Evolutionary conservation across 805 yeast genomes (phyloP).

Genomic region (Priceomyces haplophilus): DNA sequence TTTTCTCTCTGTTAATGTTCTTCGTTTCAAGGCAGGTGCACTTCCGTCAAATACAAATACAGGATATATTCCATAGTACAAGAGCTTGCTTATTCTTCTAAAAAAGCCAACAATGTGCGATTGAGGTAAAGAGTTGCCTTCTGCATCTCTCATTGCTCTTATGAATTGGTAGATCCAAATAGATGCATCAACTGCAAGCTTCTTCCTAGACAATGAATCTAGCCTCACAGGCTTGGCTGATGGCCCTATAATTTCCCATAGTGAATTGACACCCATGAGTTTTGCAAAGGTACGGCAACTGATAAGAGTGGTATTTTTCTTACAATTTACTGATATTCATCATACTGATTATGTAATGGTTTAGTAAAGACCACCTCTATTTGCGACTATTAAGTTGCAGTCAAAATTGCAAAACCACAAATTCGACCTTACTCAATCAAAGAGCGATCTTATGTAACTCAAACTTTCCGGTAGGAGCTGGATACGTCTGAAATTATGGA

Average conservation of each 20-base stretch:
- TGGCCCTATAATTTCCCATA: slow-evolving; percentile 91
- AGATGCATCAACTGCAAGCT: slow-evolving; percentile 94
- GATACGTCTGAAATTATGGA: slow-evolving; percentile 2
- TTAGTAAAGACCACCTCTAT: neutral
- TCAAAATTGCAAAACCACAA: slow-evolving; percentile 3
- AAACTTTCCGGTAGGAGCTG: neutral
- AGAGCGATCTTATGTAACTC: neutral
- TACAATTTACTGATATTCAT: too few relatives aligned
- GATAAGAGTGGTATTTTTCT: too few relatives aligned
- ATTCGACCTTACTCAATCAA: neutral
- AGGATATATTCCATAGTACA: slow-evolving; percentile 84
- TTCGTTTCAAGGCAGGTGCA: slow-evolving; percentile 77
- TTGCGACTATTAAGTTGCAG: slow-evolving; percentile 5
- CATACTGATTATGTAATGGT: too few relatives aligned
- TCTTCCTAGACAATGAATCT: slow-evolving; percentile 75
- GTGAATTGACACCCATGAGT: slow-evolving; percentile 89
- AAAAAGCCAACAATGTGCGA: slow-evolving; percentile 96
- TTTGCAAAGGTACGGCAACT: neutral
- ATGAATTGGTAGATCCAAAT: slow-evolving; percentile 97
- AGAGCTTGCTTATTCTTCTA: slow-evolving; percentile 83
- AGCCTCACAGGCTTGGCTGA: slow-evolving; percentile 86
- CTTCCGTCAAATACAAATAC: slow-evolving; percentile 96
- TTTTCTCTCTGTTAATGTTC: slow-evolving; percentile 70
- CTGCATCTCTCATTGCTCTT: slow-evolving; percentile 86
- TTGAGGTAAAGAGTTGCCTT: slow-evolving; percentile 71